Evolutionary conservation across 106 monocot genomes (phyloP), one percentile per base, ranked within the genome.

Genomic region (Dendrobium officinale): DNA sequence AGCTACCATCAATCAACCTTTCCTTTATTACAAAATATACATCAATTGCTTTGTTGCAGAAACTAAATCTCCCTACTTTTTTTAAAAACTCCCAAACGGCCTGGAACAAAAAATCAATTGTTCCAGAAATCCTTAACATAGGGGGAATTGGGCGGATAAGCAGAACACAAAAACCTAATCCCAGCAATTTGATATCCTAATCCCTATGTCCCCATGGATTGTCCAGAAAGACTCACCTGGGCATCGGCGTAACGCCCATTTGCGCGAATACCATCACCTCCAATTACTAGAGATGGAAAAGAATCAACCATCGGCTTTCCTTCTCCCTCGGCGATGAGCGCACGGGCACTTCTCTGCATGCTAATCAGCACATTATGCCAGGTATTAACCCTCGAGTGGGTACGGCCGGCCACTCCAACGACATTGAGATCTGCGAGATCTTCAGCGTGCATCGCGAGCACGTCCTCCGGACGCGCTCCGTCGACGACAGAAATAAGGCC

Each of bases 351-450:
- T 86, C 93, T 93, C 87, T 99, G 99, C 99, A 95, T 90, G 37
- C 88, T 86, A 20, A 99, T 76, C 56, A 99, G 82, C 78, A 99
- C 95, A 67, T 99, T 99, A 42, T 89, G 89, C 99, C 99, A 99
- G 3, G 95, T 91, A 85, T 95, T 99, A 40, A 80, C 87, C 79
- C 99, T 89, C 4, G 99, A 99, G 19, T 73, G 80, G 9, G 82
- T 84, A 75, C 88, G 85, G 0, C 86, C 29, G 45, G 81, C 18
- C 15, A 49, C 16, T 9, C 88, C 94, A 4, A 87, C 83, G 13
- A 92, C 87, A 58, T 86, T 90, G 72, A 99, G 78, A 31, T 89
- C 93, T 67, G 67, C 88, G 37, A 99, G 81, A 54, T 99, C 99
- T 51, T 91, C 95, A 37, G 83, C 77, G 64, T 72, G 40, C 80